A percentile compares a stretch with the other conserved stretches of the same genome.
These are phyloP conservation scores for Cystoisospora suis DNA, from an alignment of 169 alveolate species.

Conservation along the genomic window DNA sequence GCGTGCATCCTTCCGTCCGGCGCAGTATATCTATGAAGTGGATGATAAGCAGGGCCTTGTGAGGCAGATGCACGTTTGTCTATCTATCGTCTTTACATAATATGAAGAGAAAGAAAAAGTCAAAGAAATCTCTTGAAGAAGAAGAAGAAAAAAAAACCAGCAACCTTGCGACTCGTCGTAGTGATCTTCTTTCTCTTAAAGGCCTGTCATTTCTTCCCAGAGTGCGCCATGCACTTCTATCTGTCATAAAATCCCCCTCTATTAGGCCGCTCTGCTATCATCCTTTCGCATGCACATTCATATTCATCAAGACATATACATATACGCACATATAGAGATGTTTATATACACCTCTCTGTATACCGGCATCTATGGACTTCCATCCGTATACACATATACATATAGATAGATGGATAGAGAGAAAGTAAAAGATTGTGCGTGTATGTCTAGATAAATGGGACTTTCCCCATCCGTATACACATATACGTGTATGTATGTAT, in stretches of 20 bases:
- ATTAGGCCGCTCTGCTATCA: neutral
- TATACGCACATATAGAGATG: neutral
- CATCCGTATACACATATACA: too few relatives aligned
- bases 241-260: neutral
- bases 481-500: neutral
- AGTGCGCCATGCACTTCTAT: neutral
- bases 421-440: neutral
- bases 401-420: neutral
- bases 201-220: too few relatives aligned
- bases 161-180: neutral
- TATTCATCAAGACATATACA: neutral
- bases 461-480: neutral
- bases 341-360: neutral
- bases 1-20: too few relatives aligned
- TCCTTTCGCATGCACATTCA: neutral
- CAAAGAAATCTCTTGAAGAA: too few relatives aligned
- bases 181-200: neutral
- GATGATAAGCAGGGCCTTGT: neutral
- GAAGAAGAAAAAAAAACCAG: neutral
- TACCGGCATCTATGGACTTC: neutral
- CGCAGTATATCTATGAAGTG: neutral
- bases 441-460: neutral
- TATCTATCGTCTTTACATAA: too few relatives aligned
- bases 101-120: neutral
- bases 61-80: neutral